phyloP scores from a whole-genome alignment of 2,329 filamentous ascomycete species.

The Tolypocladium endophyticum region DNA sequence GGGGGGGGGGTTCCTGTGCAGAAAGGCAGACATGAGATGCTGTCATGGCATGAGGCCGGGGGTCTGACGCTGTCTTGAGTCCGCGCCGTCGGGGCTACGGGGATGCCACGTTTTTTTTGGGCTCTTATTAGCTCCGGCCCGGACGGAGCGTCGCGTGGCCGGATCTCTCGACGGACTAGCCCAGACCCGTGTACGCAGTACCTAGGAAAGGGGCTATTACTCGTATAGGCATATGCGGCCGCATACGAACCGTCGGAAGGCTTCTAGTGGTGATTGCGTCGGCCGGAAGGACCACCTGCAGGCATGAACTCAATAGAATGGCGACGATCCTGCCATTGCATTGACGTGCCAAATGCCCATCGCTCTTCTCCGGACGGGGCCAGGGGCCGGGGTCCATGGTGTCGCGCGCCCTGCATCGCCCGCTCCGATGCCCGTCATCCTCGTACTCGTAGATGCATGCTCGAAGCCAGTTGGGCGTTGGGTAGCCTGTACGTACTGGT shows the following conservation, averaged over 20 bases:
- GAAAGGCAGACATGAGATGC: not conserved
- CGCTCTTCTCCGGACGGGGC: not conserved
- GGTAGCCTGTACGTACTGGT: not conserved
- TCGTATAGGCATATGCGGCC: not conserved
- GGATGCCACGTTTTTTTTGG: not conserved
- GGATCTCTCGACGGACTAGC: not conserved
- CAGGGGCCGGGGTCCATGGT: not conserved
- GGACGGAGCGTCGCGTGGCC: not conserved
- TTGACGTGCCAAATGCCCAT: not conserved
- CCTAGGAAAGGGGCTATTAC: not conserved
- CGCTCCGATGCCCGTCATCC: not conserved
- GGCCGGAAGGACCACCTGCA: not conserved
- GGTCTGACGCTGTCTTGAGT: not conserved
- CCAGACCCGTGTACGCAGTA: not conserved
- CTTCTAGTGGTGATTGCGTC: not conserved
- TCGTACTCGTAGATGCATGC: no score
- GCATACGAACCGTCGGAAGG: not conserved
- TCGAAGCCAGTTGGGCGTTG: not conserved
- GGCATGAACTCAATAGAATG: not conserved
- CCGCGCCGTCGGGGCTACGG: not conserved
- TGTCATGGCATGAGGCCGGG: not conserved
- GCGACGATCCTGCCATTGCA: not conserved
- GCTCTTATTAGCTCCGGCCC: not conserved
- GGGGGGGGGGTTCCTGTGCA: not conserved
- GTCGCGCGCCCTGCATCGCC: not conserved